These are phyloP conservation scores for Saitozyma sp. DNA, from an alignment of 768 basidiomycete species.

Conservation along the genomic window DNA sequence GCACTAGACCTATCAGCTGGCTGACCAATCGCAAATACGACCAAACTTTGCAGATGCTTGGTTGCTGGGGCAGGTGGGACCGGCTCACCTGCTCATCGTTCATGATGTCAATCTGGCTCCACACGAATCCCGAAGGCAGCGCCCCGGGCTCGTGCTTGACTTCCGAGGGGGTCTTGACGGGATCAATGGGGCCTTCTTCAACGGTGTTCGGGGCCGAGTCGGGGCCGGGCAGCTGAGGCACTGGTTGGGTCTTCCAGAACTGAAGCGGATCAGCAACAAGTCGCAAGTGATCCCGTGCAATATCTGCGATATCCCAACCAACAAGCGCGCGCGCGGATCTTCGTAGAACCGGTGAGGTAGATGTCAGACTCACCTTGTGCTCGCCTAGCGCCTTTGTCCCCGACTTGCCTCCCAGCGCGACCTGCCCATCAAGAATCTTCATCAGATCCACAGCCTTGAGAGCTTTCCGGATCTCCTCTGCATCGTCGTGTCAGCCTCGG, in stretches of 20 bases:
- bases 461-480: constrained; percentile 66
- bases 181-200: constrained; percentile 82
- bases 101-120: constrained; percentile 77
- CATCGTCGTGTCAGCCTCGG: background rate
- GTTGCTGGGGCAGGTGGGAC: too few species aligned
- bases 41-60: background rate
- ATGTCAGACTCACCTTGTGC: constrained; percentile 68
- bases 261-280: constrained; percentile 18
- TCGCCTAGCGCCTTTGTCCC: constrained; percentile 79
- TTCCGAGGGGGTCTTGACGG: constrained; percentile 70
- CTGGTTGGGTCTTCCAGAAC: constrained; percentile 99
- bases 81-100: constrained; percentile 68
- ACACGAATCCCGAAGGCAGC: constrained; percentile 89
- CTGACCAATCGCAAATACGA: background rate
- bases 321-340: background rate
- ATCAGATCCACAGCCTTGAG: constrained; percentile 78
- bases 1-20: constrained; percentile 57
- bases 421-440: constrained; percentile 80
- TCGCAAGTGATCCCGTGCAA: too few species aligned
- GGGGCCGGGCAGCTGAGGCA: constrained; percentile 60
- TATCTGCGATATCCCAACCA: too few species aligned
- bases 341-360: background rate
- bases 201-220: constrained; percentile 59
- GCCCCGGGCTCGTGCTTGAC: constrained; percentile 85
- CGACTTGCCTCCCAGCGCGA: constrained; percentile 66